Percentiles rank a stretch among this genome's conserved stretches.
Evolutionary conservation across 2,329 filamentous ascomycete genomes (phyloP).

Genomic region (Ophiostoma sp.): DNA sequence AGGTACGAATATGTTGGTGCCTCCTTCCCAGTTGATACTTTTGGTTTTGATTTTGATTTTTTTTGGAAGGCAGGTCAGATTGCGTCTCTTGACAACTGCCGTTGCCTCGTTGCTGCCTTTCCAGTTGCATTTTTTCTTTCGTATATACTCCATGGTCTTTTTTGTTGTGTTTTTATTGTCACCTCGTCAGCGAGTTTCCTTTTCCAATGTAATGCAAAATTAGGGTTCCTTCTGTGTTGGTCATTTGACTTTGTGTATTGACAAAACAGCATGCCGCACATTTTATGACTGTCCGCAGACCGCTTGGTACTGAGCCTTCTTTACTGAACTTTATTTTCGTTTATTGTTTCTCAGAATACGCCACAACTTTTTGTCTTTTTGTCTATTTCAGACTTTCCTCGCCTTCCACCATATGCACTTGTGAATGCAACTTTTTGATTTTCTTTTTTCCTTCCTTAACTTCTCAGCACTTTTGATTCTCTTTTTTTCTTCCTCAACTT

Average conservation of each 20-base stretch:
- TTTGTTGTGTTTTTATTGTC: background rate
- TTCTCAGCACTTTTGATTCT: background rate
- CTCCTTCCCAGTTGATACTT: background rate
- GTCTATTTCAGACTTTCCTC: background rate
- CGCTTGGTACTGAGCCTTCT: too few relatives aligned
- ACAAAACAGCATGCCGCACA: background rate
- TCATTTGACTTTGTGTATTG: background rate
- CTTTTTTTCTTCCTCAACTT: background rate
- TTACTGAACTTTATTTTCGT: background rate
- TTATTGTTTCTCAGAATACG: background rate
- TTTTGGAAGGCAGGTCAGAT: background rate
- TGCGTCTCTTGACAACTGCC: background rate
- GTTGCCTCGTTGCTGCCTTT: background rate
- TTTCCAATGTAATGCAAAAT: too few relatives aligned
- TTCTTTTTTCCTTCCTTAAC: background rate
- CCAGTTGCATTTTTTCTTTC: background rate
- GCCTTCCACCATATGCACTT: background rate
- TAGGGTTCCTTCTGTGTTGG: background rate
- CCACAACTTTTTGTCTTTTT: background rate
- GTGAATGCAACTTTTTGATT: background rate
- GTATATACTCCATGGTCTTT: background rate
- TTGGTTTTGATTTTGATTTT: background rate
- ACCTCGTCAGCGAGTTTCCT: background rate
- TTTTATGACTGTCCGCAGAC: background rate
- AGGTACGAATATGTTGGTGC: background rate